phyloP scores from a whole-genome alignment of 352 stramenopile genomes.

The Pythium rishiriense region DNA sequence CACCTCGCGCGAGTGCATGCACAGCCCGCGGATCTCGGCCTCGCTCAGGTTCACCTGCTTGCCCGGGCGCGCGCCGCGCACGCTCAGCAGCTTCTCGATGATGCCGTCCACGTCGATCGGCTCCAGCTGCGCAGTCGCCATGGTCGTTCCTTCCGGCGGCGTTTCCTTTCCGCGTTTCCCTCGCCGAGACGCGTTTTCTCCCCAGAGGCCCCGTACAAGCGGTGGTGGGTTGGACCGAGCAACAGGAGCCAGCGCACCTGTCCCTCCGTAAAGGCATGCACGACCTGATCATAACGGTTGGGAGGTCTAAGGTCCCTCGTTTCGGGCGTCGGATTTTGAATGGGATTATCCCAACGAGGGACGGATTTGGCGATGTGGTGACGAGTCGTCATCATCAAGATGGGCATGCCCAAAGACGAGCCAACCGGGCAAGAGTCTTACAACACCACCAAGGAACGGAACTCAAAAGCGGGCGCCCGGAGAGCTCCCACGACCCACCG shows the following conservation, averaged over 20 bases:
- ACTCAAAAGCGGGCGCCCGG: background rate
- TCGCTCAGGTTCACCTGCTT: constrained; percentile 91
- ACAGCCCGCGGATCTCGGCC: constrained; percentile 93
- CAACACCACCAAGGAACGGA: background rate
- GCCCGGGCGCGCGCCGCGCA: constrained; percentile 83
- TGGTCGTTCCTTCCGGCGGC: constrained; percentile 50
- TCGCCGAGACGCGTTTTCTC: constrained; percentile 46
- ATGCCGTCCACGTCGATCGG: constrained; percentile 85
- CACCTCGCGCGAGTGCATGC: constrained; percentile 77
- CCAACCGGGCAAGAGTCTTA: background rate
- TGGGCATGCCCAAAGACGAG: background rate
- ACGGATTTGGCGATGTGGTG: background rate
- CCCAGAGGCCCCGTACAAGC: too few species aligned
- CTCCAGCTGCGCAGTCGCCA: constrained; percentile 48
- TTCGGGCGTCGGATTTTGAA: background rate
- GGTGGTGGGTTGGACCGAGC: constrained; percentile 31
- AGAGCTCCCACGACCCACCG: too few species aligned
- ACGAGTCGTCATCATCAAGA: constrained; percentile 8
- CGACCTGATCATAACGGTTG: constrained; percentile 1
- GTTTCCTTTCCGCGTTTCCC: constrained; percentile 75
- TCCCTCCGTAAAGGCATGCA: constrained; percentile 1
- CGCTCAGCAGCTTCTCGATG: constrained; percentile 91
- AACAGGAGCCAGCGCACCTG: constrained; percentile 15
- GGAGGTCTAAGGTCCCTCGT: background rate
- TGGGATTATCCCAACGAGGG: constrained; percentile 15